These are phyloP conservation scores for Lepidopterella palustris DNA, from an alignment of 495 filamentous ascomycete species.

Conservation along the genomic window DNA sequence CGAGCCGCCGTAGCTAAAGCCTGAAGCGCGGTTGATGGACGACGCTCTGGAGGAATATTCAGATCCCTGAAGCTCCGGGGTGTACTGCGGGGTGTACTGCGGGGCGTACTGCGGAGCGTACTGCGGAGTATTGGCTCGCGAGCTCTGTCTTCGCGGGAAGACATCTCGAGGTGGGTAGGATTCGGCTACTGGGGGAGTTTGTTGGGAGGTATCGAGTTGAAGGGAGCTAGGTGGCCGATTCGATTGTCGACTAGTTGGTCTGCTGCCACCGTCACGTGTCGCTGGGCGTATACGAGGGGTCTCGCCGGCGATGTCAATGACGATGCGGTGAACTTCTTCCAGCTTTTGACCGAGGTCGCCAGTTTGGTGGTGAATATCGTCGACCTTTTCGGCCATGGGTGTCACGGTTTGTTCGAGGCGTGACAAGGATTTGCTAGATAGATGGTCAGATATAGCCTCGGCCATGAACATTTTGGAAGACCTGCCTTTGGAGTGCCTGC, in stretches of 20 bases:
- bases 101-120: too few species aligned
- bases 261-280: slow-evolving; percentile 1
- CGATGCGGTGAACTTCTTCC: slow-evolving; percentile 33
- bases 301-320: slow-evolving; percentile 26
- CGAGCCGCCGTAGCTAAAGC: slow-evolving; percentile 17
- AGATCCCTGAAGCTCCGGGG: not conserved
- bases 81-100: too few species aligned
- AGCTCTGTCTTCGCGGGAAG: slow-evolving; percentile 11
- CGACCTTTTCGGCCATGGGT: slow-evolving; percentile 35
- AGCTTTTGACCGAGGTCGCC: slow-evolving; percentile 32
- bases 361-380: slow-evolving; percentile 31
- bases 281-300: slow-evolving; percentile 1
- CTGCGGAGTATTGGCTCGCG: not conserved
- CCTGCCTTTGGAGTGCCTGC: slow-evolving; percentile 37
- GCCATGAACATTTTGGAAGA: too few species aligned
- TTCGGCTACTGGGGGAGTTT: not conserved
- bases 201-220: slow-evolving; percentile 7
- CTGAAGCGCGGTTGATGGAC: slow-evolving; percentile 15
- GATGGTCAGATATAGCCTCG: too few species aligned
- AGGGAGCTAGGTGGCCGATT: slow-evolving; percentile 6
- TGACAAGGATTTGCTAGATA: slow-evolving; percentile 31
- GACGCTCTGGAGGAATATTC: slow-evolving; percentile 4
- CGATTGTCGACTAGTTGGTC: not conserved
- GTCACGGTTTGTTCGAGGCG: slow-evolving; percentile 32
- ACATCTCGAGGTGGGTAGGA: slow-evolving; percentile 8